phyloP scores from a whole-genome alignment of 1,284 basidiomycete species.

The Cryptococcus wingfieldii region DNA sequence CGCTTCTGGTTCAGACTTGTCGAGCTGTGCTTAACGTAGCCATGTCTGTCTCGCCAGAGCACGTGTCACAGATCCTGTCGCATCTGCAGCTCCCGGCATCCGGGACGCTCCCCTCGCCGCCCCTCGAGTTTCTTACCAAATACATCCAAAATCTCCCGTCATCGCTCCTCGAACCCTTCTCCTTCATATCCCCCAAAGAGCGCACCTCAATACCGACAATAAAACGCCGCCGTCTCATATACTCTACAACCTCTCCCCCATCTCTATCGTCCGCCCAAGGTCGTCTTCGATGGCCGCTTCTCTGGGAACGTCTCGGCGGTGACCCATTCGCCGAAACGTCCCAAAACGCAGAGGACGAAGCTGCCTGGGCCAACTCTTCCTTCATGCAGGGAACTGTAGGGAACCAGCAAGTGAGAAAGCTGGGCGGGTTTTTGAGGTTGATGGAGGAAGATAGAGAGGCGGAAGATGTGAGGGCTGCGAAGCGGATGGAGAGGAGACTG shows the following conservation, averaged over 20 bases:
- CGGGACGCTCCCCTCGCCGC: constrained; percentile 18
- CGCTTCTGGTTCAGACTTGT: not conserved
- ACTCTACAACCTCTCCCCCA: constrained; percentile 15
- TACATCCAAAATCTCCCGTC: constrained; percentile 27
- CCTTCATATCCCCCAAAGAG: constrained; percentile 26
- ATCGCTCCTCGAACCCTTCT: constrained; percentile 25
- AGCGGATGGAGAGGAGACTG: constrained; percentile 32
- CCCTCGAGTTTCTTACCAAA: constrained; percentile 26
- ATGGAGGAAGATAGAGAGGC: constrained; percentile 45
- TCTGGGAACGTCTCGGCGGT: constrained; percentile 47
- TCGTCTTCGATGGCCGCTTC: constrained; percentile 40
- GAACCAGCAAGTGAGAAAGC: constrained; percentile 37
- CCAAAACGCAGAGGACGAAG: constrained; percentile 26
- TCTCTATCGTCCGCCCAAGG: constrained; percentile 10
- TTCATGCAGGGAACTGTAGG: not conserved
- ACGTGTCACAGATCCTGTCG: constrained; percentile 20
- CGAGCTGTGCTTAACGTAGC: not conserved
- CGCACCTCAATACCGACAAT: constrained; percentile 31
- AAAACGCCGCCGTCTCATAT: constrained; percentile 35
- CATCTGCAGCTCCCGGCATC: constrained; percentile 25
- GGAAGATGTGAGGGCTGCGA: constrained; percentile 30
- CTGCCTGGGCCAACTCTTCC: constrained; percentile 22
- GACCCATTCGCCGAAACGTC: constrained; percentile 9
- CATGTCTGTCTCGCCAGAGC: constrained; percentile 18
- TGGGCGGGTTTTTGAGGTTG: constrained; percentile 40